A percentile compares a stretch with the other conserved stretches of the same genome.
Evolutionary conservation across 2,329 filamentous ascomycete species (phyloP).

Genomic region (Ceratocystis destructans): DNA sequence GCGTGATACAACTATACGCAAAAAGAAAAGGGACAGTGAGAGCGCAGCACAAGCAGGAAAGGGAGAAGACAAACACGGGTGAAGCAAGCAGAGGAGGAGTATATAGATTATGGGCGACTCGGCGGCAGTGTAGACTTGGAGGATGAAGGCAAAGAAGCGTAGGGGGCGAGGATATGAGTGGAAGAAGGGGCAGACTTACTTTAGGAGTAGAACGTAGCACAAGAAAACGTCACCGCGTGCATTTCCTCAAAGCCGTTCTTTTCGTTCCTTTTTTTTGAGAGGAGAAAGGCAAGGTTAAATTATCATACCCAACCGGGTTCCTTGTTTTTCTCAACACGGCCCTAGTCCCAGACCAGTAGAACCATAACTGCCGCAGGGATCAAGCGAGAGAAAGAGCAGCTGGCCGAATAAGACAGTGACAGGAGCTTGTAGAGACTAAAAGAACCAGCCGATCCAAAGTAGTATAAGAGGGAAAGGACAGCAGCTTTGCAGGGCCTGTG

Average conservation of each 20-base stretch:
- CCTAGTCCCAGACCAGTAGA: neutral
- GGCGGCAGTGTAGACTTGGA: no score
- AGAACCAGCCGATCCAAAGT: no score
- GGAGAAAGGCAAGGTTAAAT: neutral
- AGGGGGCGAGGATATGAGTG: no score
- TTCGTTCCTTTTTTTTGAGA: neutral
- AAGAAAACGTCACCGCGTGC: neutral
- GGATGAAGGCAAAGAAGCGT: no score
- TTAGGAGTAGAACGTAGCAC: neutral
- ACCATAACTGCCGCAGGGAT: neutral
- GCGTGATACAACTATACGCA: neutral
- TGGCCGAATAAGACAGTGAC: neutral
- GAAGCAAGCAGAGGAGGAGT: no score
- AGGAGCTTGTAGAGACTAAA: neutral
- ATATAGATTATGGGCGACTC: no score
- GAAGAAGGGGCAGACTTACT: no score
- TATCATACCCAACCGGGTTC: neutral
- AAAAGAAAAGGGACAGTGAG: neutral
- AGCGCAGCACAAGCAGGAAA: neutral
- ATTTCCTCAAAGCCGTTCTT: neutral
- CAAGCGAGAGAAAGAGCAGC: neutral
- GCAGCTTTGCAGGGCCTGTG: no score
- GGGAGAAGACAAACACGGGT: neutral
- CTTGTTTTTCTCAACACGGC: neutral
- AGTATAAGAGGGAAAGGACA: no score